A percentile compares a stretch with the other conserved stretches of the same genome.
phyloP scores from a whole-genome alignment of 306 rosid species.

The Cicer chorassanicum region DNA sequence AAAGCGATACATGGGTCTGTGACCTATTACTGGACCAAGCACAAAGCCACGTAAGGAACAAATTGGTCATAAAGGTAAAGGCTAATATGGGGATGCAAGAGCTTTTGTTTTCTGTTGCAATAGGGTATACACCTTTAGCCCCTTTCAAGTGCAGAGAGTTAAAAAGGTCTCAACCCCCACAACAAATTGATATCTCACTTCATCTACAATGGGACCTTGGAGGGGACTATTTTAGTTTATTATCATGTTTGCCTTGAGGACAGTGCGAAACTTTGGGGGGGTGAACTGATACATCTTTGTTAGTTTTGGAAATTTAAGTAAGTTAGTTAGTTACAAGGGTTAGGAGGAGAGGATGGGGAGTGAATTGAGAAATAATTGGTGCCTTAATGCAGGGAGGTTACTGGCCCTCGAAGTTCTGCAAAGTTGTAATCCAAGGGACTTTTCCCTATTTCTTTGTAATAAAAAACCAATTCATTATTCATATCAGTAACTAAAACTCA shows the following conservation, averaged over 20 bases:
- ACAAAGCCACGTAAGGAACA: not conserved
- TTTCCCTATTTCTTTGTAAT: not conserved
- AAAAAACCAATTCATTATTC: too few species aligned
- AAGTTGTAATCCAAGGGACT: not conserved
- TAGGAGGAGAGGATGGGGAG: not conserved
- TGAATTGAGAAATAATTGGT: not conserved
- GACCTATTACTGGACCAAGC: not conserved
- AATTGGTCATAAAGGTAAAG: not conserved
- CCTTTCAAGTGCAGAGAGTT: not conserved
- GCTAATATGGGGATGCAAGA: not conserved
- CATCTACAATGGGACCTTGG: not conserved
- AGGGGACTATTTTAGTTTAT: not conserved
- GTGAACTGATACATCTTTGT: not conserved
- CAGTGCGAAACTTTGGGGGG: not conserved
- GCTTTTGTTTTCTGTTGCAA: not conserved
- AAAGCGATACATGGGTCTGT: not conserved
- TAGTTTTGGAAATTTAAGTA: not conserved
- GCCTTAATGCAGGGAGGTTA: not conserved
- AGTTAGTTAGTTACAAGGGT: not conserved
- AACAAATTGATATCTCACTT: not conserved
- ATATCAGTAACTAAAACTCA: not conserved
- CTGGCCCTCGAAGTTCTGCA: not conserved
- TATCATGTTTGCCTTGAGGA: not conserved
- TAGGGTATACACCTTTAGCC: not conserved
- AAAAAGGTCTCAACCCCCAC: not conserved